These are phyloP conservation scores for Xanthoconium purpureum DNA, from an alignment of 768 basidiomycete genomes.

Conservation along the genomic window DNA sequence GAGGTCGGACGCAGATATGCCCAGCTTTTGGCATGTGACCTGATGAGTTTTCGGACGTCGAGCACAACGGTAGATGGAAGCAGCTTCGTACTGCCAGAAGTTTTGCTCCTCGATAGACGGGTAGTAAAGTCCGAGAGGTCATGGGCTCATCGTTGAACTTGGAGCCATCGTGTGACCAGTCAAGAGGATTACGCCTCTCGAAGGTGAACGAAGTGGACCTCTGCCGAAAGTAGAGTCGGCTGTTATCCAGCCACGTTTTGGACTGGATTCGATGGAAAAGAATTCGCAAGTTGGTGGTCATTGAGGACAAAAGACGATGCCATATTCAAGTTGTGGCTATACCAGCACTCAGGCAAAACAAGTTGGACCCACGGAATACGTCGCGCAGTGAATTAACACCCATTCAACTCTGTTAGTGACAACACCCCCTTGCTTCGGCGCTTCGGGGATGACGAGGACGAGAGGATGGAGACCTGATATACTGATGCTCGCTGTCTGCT, in stretches of 20 bases:
- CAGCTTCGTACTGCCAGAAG: background rate
- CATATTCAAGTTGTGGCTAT: too few species aligned
- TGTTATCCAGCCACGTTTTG: constrained; percentile 18
- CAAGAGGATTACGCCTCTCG: background rate
- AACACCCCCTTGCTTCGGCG: too few species aligned
- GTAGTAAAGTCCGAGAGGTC: background rate
- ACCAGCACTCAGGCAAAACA: too few species aligned
- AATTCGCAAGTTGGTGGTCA: too few species aligned
- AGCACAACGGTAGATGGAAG: background rate
- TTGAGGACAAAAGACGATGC: too few species aligned
- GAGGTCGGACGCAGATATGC: constrained; percentile 32
- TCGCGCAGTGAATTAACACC: too few species aligned
- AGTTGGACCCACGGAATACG: too few species aligned
- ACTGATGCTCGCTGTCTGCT: too few species aligned
- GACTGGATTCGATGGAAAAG: constrained; percentile 10
- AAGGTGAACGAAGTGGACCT: background rate
- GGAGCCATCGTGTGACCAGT: constrained; percentile 1
- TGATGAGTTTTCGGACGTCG: constrained; percentile 31
- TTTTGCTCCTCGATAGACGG: background rate
- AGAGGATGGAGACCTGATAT: too few species aligned
- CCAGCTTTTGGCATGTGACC: constrained; percentile 41
- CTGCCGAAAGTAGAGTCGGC: constrained; percentile 19
- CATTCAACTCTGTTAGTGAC: too few species aligned
- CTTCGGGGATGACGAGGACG: too few species aligned
- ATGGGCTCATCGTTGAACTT: background rate